Base-by-base conservation (phyloP, 345 rosid genomes). In the Dipteronia dyeriana region DNA sequence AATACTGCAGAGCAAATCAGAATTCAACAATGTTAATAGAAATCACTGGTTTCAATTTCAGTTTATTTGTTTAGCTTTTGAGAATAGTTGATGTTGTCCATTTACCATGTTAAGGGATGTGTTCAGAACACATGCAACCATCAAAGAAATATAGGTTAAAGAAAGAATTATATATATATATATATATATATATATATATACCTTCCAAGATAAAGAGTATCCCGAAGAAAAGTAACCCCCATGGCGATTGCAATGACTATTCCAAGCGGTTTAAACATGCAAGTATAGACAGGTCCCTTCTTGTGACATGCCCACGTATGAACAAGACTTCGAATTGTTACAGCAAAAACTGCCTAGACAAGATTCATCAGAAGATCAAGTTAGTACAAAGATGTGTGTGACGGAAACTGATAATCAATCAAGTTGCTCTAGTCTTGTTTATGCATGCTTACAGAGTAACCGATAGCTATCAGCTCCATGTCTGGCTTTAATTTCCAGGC, bases 121-220 rank as follows among this genome's bases (percentile, higher is more conserved):
- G 31, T 29, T 29, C 31, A 29, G 31, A 2, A 29, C 34, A 31
- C 34, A 31, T 31, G 34, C 34, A 41, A 41, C 45, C 9, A 41
- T 41, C 9, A 9, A 41, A 7, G 45, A 41, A 41, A 41, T 41
- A 41, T 7, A 4, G 9, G 45, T 41, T 41, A 9, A 41, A 41
- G 45, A 41, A 41, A 41, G 8, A 31, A 31, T 31, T 31, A 31
- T 31, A 31, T 31, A 31, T 41, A 41, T 41, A 41, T n/a, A n/a
- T n/a, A n/a, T n/a, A n/a, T n/a, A n/a, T n/a, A n/a, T n/a, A n/a
- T 31, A 31, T 31, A 31, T 31, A 31, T 41, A 41, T 41, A 41
- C 87, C 86, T 85, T 63, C 88, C 88, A 73, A 82, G 79, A 78
- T 72, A 74, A 53, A 85, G 82, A 7, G 71, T 66, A n/a, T 84